phyloP scores from a whole-genome alignment of 768 basidiomycete genomes.

The Lyophyllum decastes region DNA sequence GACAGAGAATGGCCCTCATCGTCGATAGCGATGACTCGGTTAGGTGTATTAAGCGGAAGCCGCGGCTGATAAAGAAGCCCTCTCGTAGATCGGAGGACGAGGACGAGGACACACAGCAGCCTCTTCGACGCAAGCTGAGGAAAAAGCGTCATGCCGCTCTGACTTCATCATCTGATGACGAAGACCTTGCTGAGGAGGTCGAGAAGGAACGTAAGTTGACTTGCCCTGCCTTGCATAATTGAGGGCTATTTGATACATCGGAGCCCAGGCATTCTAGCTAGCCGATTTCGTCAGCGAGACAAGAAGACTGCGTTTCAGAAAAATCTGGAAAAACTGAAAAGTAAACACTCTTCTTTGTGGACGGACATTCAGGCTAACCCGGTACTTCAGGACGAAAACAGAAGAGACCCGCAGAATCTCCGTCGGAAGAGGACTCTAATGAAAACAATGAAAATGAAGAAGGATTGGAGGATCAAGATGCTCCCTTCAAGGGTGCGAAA shows the following conservation, averaged over 20 bases:
- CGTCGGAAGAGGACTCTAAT: constrained; percentile 14
- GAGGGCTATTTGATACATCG: background rate
- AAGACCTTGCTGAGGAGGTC: constrained; percentile 44
- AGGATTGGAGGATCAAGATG: constrained; percentile 23
- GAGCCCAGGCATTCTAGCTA: constrained; percentile 58
- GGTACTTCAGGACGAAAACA: constrained; percentile 44
- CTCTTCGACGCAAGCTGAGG: constrained; percentile 35
- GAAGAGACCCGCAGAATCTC: constrained; percentile 35
- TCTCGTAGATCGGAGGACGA: constrained; percentile 20
- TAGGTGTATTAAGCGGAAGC: background rate
- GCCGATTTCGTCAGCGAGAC: constrained; percentile 60
- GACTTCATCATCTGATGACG: constrained; percentile 40
- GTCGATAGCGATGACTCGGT: constrained; percentile 16
- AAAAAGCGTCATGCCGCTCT: constrained; percentile 38
- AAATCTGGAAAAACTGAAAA: constrained; percentile 65
- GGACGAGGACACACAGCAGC: constrained; percentile 33
- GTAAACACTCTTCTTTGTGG: constrained; percentile 35
- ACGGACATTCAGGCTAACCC: constrained; percentile 1
- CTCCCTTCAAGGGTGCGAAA: constrained; percentile 48
- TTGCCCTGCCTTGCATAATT: background rate
- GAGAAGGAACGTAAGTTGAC: constrained; percentile 51
- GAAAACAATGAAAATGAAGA: constrained; percentile 26
- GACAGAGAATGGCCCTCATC: constrained; percentile 11
- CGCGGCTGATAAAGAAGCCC: constrained; percentile 12
- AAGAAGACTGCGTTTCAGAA: constrained; percentile 63